A percentile compares a stretch with the other conserved stretches of the same genome.
phyloP scores from a whole-genome alignment of 208 protist species.

The Novymonas esmeraldas region DNA sequence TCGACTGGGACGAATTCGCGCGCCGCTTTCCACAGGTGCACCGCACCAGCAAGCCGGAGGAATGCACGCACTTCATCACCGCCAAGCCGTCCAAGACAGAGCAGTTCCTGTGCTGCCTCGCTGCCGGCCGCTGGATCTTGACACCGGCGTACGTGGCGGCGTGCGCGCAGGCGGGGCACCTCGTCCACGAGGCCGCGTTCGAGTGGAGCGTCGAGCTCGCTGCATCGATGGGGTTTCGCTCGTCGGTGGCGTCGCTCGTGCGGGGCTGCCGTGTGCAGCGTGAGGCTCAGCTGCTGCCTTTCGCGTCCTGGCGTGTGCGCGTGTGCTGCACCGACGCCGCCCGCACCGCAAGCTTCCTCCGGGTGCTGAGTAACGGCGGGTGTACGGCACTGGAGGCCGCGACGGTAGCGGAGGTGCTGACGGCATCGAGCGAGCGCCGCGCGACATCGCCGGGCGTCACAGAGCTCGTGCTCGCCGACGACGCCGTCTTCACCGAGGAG shows the following conservation, averaged over 20 bases:
- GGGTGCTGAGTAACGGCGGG: conserved; percentile 54
- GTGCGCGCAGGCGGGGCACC: conserved; percentile 26
- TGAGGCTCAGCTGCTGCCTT: conserved; percentile 29
- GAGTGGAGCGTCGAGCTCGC: conserved; percentile 60
- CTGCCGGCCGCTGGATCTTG: conserved; percentile 70
- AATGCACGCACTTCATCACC: conserved; percentile 79
- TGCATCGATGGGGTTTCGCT: conserved; percentile 13
- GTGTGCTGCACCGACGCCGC: conserved; percentile 46
- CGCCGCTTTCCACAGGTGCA: conserved; percentile 15
- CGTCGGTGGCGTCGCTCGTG: conserved; percentile 41
- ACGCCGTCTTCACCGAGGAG: conserved; percentile 41
- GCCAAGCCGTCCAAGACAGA: conserved; percentile 63
- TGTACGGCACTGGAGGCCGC: conserved; percentile 30
- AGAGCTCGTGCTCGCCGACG: conserved; percentile 56
- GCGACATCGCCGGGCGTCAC: neutral
- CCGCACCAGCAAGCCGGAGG: conserved; percentile 38
- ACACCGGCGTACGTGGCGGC: conserved; percentile 56
- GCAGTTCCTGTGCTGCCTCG: conserved; percentile 60
- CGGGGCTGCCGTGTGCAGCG: conserved; percentile 53
- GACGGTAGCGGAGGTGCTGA: conserved; percentile 31
- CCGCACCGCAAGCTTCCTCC: conserved; percentile 49
- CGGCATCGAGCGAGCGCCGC: neutral
- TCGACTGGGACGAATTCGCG: conserved; percentile 22
- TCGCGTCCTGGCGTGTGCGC: conserved; percentile 47
- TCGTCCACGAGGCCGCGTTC: conserved; percentile 48